phyloP scores from a whole-genome alignment of 2,329 filamentous ascomycete species.

The Talaromyces sp. region DNA sequence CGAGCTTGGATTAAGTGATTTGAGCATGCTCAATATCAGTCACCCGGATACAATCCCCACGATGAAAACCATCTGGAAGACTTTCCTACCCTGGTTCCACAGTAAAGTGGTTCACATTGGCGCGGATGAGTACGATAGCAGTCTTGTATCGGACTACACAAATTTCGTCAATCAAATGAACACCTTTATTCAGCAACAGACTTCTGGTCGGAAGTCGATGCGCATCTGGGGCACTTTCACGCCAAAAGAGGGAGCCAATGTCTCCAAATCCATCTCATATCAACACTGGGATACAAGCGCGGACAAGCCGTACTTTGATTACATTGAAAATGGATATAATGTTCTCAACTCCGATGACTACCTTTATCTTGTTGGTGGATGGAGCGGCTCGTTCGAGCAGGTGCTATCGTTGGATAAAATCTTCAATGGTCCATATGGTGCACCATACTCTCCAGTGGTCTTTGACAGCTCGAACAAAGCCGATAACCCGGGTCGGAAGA shows the following conservation, averaged over 20 bases:
- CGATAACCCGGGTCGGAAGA: slow-evolving; percentile 49
- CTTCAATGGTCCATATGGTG: slow-evolving; percentile 50
- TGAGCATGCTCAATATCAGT: slow-evolving; percentile 59
- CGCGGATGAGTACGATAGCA: slow-evolving; percentile 57
- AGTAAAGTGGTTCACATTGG: slow-evolving; percentile 60
- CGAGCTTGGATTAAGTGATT: slow-evolving; percentile 54
- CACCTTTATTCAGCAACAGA: slow-evolving; percentile 43
- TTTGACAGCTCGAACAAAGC: slow-evolving; percentile 51
- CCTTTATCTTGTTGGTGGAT: slow-evolving; percentile 55
- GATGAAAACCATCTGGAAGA: slow-evolving; percentile 58
- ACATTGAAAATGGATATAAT: slow-evolving; percentile 52
- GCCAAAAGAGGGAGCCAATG: slow-evolving; percentile 43
- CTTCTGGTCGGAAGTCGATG: slow-evolving; percentile 42
- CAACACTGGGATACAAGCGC: slow-evolving; percentile 59
- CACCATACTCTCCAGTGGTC: slow-evolving; percentile 50
- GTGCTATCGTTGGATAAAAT: slow-evolving; percentile 44
- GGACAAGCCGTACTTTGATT: slow-evolving; percentile 53
- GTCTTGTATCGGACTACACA: slow-evolving; percentile 53
- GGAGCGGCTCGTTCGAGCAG: slow-evolving; percentile 48
- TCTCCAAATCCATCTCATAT: slow-evolving; percentile 49
- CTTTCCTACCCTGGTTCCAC: slow-evolving; percentile 60
- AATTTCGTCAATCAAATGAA: slow-evolving; percentile 57
- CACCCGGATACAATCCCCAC: slow-evolving; percentile 58
- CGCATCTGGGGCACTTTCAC: slow-evolving; percentile 60
- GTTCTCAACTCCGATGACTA: slow-evolving; percentile 58